Evolutionary conservation across 768 basidiomycete genomes (phyloP).

Genomic region (Clavaria fumosa): DNA sequence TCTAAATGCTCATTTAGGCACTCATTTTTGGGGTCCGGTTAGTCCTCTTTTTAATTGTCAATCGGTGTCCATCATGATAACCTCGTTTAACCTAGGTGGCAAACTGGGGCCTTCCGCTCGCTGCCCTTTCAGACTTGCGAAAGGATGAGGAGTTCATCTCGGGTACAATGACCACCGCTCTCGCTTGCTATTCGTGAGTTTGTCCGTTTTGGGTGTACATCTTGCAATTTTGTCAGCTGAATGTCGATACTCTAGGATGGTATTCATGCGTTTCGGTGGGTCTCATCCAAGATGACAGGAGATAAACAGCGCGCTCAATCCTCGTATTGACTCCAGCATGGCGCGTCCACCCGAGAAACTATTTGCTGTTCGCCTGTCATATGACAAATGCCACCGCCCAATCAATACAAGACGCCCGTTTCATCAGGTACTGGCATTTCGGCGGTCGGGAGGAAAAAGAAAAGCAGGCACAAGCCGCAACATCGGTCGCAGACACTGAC

Average conservation of each 20-base stretch:
- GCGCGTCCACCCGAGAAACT: constrained; percentile 92
- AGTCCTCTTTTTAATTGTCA: constrained; percentile 7
- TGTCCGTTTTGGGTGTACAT: no score
- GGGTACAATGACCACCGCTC: constrained; percentile 88
- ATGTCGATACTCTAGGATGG: constrained; percentile 27
- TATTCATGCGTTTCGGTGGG: constrained; percentile 93
- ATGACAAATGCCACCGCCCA: constrained; percentile 84
- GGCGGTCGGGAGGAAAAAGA: constrained; percentile 73
- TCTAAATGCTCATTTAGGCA: no score
- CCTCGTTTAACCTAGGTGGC: constrained; percentile 46
- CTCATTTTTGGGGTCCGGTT: constrained; percentile 97
- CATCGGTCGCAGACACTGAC: constrained; percentile 32
- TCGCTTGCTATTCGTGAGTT: constrained; percentile 85
- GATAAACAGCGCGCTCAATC: no score
- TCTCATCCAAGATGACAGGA: constrained; percentile 11
- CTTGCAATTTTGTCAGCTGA: no score
- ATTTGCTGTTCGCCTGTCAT: constrained; percentile 90
- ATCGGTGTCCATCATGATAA: constrained; percentile 1
- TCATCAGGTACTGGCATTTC: constrained; percentile 80
- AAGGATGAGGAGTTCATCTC: constrained; percentile 97
- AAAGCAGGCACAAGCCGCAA: constrained; percentile 23
- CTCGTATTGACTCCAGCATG: constrained; percentile 71
- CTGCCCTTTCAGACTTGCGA: constrained; percentile 76
- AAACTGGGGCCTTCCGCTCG: constrained; percentile 96
- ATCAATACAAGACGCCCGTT: constrained; percentile 66